Base-by-base conservation (phyloP, 73 alveolate species). In the Paraurostyla sp. region DNA sequence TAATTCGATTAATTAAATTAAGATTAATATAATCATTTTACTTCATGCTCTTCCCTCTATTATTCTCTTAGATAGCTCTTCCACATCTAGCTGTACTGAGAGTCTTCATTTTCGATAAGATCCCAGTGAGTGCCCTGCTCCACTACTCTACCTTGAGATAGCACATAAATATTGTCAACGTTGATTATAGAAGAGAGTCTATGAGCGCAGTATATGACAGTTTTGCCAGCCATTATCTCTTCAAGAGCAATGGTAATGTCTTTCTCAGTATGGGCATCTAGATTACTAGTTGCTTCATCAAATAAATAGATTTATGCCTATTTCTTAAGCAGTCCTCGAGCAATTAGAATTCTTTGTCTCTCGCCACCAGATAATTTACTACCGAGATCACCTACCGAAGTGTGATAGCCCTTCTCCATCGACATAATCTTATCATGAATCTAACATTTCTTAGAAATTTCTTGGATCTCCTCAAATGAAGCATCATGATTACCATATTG, bases 161-260 rank as follows among this genome's bases (percentile, higher is more conserved):
- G 88, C 52, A 95, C 99, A 48, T 92, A 86, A 42, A 97, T 95
- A 50, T 95, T 92, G 76, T 97, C 98, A 0, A 96, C 98, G 88
- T 89, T 81, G 65, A 89, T 94, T 25, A 93, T 95, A 29, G 98
- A 91, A 48, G 95, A 88, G 32, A 97, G 94, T 85, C 99, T 83
- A 88, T 97, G 99, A 11, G 99, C 97, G 78, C 95, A 94, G 71
- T 91, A 94, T n/a, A 97, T 89, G 27, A 96, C 96, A n/a, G 99
- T 97, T 42, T 93, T 94, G 73, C 94, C 97, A 40, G 78, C 85
- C 45, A 93, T 84, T 9, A 93, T 87, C 68, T 82, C 80, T 49
- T 97, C 99, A 22, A 97, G 83, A 0, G 97, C 93, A 46, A 92
- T 92, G 80, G 93, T 94, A 86, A 97, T 96, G 62, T 69, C 92